Conservation (phyloP, 495 filamentous ascomycete species). For the Aspergillus campestris region DNA sequence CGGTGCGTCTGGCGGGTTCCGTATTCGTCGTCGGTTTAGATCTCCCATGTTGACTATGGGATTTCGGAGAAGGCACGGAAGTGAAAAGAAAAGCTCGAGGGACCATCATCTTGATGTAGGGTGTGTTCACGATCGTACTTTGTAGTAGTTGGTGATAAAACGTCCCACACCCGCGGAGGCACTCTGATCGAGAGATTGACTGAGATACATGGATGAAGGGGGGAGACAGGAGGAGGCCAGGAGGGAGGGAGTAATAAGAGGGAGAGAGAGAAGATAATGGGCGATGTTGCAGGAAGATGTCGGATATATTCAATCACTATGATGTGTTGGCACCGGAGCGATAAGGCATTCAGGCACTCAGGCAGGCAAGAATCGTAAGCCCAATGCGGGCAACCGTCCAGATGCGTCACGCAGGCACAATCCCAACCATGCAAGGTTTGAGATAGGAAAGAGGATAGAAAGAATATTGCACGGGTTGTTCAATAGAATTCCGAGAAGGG, state of each 20-base stretch:
- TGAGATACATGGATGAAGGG: conserved; percentile 38
- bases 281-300: too few relatives aligned
- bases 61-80: conserved; percentile 20
- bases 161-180: conserved; percentile 34
- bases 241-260: conserved; percentile 4
- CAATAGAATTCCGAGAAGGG: too few relatives aligned
- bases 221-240: conserved; percentile 1
- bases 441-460: too few relatives aligned
- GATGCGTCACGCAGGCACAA: conserved; percentile 23
- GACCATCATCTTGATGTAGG: conserved; percentile 33
- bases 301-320: background rate
- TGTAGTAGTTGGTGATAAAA: conserved; percentile 5
- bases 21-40: background rate
- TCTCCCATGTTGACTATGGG: conserved; percentile 13
- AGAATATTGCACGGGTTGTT: too few relatives aligned
- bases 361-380: conserved; percentile 1
- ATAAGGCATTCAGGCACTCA: too few relatives aligned
- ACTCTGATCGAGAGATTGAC: conserved; percentile 39
- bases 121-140: background rate
- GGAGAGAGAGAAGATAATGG: too few relatives aligned
- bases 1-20: too few relatives aligned
- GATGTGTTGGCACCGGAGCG: conserved; percentile 14
- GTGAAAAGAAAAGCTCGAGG: conserved; percentile 36
- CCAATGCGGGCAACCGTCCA: conserved; percentile 13
- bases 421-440: too few relatives aligned